Evolutionary conservation across 208 protist genomes (phyloP).

Genomic region (Leishmania lainsoni): DNA sequence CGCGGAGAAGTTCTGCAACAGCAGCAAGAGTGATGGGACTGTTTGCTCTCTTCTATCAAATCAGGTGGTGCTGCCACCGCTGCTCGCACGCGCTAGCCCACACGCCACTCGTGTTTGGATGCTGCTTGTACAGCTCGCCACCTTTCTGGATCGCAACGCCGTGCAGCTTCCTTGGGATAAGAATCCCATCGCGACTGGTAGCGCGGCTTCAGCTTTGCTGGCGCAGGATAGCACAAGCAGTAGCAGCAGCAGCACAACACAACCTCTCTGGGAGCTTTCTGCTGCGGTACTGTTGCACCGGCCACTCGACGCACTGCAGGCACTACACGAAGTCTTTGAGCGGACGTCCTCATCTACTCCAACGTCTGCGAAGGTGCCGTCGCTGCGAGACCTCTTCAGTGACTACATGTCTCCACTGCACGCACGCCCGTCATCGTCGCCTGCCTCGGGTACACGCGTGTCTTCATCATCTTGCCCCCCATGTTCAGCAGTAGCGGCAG

Average conservation of each 20-base stretch:
- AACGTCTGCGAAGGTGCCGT: background rate
- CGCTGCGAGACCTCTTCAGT: constrained; percentile 14
- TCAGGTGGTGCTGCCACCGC: constrained; percentile 1
- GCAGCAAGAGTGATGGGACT: background rate
- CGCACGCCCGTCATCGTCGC: background rate
- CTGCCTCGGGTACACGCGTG: background rate
- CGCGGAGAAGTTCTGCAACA: background rate
- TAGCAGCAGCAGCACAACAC: background rate
- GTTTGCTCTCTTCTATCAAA: background rate
- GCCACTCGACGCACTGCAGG: constrained; percentile 11
- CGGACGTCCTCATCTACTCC: background rate
- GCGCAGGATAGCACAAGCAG: background rate
- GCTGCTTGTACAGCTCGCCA: constrained; percentile 14
- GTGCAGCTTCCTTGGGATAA: constrained; percentile 19
- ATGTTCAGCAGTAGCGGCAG: background rate
- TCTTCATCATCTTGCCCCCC: background rate
- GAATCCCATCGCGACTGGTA: background rate
- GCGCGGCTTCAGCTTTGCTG: background rate
- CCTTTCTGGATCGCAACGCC: constrained; percentile 11
- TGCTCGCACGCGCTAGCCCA: constrained; percentile 8
- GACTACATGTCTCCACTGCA: background rate
- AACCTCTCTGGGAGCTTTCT: constrained; percentile 25
- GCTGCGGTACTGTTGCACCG: constrained; percentile 15
- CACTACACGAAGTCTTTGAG: background rate
- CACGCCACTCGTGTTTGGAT: constrained; percentile 27